Evolutionary conservation across 495 filamentous ascomycete genomes (phyloP), one percentile per base, ranked within the genome.

Genomic region (Neurospora sp.): DNA sequence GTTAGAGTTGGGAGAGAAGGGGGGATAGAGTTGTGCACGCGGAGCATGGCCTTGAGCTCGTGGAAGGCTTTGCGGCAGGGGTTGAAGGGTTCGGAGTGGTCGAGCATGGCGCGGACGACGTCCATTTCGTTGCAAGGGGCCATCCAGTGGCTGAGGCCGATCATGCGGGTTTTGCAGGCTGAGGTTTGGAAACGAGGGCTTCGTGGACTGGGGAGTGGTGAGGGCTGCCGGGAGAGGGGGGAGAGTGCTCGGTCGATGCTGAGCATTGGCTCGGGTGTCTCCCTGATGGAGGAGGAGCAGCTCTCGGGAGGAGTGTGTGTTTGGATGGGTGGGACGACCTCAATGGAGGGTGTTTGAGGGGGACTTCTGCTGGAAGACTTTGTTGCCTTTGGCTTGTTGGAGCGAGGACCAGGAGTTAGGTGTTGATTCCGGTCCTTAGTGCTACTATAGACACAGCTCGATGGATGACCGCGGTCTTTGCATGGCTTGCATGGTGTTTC

Each of bases 401-500:
- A 1, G 9, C 27, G 12, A 61, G 12, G 53, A 35, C 39, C 10
- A 1, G 40, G 8, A 14, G 40, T 10, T 0, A 12, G 40, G 10
- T 44, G 44, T 8, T 42, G 39, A 16, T 68, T 37, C 7, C 40
- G 69, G 20, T 73, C 59, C 35, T 69, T 74, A 9, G 22, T 22
- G 10, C 42, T 71, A 42, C 38, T 71, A 44, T 78, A 78, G 59
- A 35, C 16, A 71, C 75, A 78, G 1, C 73, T 72, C 2, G 40
- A 16, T 3, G 77, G 37, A 14, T 73, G 18, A 2, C 74, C 75
- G 35, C 75, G 75, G 68, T 75, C 45, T 37, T 72, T 69, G 44
- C 77, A 78, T 71, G 69, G 73, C 6, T 71, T 61, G 75, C 89
- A 91, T 38, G 89, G 88, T 0, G 82, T 81, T 68, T 81, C 80